phyloP scores from a whole-genome alignment of 2,329 filamentous ascomycete genomes.

The Chaetomium olivaceum region DNA sequence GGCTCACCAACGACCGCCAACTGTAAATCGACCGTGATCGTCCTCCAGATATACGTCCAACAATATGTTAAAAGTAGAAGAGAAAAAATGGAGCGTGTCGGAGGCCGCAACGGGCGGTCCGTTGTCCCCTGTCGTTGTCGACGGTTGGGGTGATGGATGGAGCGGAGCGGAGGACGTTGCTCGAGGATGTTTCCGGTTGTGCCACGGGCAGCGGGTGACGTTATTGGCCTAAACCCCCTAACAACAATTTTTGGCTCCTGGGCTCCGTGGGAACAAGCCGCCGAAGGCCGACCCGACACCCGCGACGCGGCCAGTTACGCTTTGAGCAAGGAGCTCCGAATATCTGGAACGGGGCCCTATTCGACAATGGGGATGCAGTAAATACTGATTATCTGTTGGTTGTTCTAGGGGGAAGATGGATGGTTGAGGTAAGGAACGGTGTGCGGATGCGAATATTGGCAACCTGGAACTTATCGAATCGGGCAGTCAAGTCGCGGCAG shows the following conservation, averaged over 20 bases:
- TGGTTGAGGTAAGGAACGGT: background rate
- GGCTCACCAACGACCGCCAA: constrained; percentile 24
- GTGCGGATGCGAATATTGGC: background rate
- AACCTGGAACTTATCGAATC: background rate
- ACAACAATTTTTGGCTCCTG: constrained; percentile 23
- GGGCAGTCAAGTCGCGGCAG: background rate
- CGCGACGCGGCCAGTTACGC: background rate
- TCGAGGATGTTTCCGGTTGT: constrained; percentile 13
- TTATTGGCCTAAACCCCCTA: constrained; percentile 26
- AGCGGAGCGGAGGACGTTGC: constrained; percentile 14
- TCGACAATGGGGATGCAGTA: background rate
- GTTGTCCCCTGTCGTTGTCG: constrained; percentile 14
- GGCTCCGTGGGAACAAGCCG: constrained; percentile 15
- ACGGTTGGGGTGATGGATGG: constrained; percentile 6
- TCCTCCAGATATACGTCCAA: constrained; percentile 12
- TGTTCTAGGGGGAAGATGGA: background rate
- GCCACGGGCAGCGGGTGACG: constrained; percentile 23
- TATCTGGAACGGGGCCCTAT: constrained; percentile 7
- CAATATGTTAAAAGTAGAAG: background rate
- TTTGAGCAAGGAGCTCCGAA: background rate
- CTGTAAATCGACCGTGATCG: background rate
- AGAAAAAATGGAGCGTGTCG: constrained; percentile 10
- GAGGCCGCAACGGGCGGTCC: constrained; percentile 23
- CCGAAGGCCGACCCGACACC: constrained; percentile 7
- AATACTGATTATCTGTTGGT: background rate